Base-by-base conservation (phyloP, 169 alveolate genomes). In the Fabrea salina region DNA sequence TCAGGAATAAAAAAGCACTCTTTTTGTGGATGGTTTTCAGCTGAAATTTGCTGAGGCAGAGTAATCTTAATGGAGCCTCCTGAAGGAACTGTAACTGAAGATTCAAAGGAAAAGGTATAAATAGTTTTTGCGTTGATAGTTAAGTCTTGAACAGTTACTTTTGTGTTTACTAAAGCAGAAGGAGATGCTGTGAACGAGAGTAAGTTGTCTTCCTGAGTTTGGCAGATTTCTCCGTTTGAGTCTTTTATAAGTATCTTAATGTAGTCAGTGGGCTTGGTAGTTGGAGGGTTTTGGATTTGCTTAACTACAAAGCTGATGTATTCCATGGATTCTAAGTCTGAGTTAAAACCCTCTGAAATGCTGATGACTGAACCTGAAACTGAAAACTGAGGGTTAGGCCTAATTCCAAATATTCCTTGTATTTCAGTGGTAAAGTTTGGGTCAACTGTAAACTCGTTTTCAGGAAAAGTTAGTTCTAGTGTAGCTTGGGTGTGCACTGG, bases 211-310 rank as follows among this genome's bases (percentile, higher is more conserved):
- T n/a, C 41, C 19, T 22, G 19, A 1, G 27, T 37, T 35, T 25
- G 4, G 19, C 33, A 33, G 25, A 37, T 25, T 7, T 33, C 57
- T 7, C 25, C 2, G 41, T 25, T 19, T 32, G 27, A 5, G 22
- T 33, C 27, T 51, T 27, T 64, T 64, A 64, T 30, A 16, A 5
- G 19, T 8, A 40, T 19, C 6, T 5, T 64, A 16, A 64, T 35
- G 19, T 25, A 41, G 4, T 51, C 35, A 19, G 54, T 40, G 35
- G 75, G 75, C 54, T 40, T 64, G 35, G 75, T 64, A 2, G 75
- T 39, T 19, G 39, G 16, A 11, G 75, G 75, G 57, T 64, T 64
- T 19, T 19, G 33, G 7, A 64, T 27, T 39, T 19, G 16, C 5
- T 33, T 35, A 41, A 64, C 56, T 4, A 4, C 16, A 30, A 64